Base-by-base conservation (phyloP, 371 early-diverging fungal species). In the Mortierella sp. region DNA sequence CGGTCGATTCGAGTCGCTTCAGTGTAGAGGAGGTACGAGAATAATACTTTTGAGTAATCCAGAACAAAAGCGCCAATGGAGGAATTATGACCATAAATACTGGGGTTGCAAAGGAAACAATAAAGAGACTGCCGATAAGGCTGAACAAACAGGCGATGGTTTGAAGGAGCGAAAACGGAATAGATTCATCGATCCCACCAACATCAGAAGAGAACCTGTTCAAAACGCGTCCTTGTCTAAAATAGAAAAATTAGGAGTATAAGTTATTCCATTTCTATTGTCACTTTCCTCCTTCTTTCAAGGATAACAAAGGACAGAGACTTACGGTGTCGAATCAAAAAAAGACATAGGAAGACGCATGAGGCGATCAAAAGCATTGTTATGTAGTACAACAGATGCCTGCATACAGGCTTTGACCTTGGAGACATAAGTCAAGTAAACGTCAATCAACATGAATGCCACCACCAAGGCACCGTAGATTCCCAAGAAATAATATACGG, bases 391-490 rank as follows among this genome's bases (percentile, higher is more conserved):
- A 6, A n/a, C n/a, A 0, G 83, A 61, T 1, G 78, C 83, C 24
- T 21, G 43, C n/a, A 79, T 43, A 19, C 65, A 66, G 13, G 67
- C 67, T 0, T 38, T 4, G 13, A 63, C 70, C 7, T 61, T 61
- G 19, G 53, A 41, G 3, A 74, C 38, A 16, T 57, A 67, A 22
- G 43, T 55, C 43, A 64, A 4, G 36, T 22, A 43, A 36, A 81
- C 38, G n/a, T 71, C 53, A 28, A 63, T 22, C 7, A 28, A 19
- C 65, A 74, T 65, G 61, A 66, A 79, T 15, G 36, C 41, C 69
- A 96, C 67, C 1, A 95, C 96, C n/a, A 97, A 86, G 3, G 79
- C 85, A 3, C 93, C 96, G 70, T 97, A 97, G 15, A 95, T 87
- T 4, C 83, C 85, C 24, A 97, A 84, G 65, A 94, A 92, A 50